These are phyloP conservation scores for Rhododendron williamsianum DNA, from an alignment of 148 eudicot species.

Conservation along the genomic window DNA sequence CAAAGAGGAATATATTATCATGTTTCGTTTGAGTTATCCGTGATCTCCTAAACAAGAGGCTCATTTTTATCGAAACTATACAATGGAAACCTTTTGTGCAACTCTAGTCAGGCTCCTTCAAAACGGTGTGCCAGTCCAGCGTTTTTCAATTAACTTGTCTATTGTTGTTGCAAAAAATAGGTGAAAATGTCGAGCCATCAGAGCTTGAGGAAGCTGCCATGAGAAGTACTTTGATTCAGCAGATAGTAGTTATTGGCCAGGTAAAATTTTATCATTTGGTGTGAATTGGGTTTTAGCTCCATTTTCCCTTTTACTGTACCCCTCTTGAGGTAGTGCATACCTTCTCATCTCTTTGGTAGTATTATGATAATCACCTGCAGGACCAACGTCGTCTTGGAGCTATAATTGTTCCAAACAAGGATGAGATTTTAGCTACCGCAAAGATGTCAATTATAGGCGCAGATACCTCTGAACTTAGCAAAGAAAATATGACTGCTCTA, in stretches of 20 bases:
- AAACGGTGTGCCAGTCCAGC: neutral
- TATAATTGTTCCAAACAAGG: conserved; percentile 77
- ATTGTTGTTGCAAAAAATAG: conserved; percentile 28
- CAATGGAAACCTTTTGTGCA: neutral
- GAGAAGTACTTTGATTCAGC: conserved; percentile 75
- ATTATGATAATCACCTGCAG: conserved; percentile 26
- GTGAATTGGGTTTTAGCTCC: neutral
- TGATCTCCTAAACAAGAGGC: neutral
- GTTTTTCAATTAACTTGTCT: neutral
- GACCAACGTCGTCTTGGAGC: conserved; percentile 95
- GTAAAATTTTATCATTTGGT: conserved; percentile 23
- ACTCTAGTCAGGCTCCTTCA: neutral
- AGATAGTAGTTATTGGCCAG: conserved; percentile 90
- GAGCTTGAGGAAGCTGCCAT: conserved; percentile 92
- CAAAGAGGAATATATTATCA: neutral
- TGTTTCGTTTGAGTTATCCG: neutral
- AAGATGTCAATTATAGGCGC: conserved; percentile 38
- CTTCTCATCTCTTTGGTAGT: neutral
- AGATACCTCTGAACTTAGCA: conserved; percentile 45
- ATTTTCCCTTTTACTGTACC: neutral
- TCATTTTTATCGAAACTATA: neutral
- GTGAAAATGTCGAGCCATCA: conserved; percentile 94
- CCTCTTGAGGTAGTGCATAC: neutral
- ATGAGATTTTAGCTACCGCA: conserved; percentile 54
- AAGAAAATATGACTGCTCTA: conserved; percentile 43